These are phyloP conservation scores for Trichoderma oligosporum DNA, from an alignment of 2,329 filamentous ascomycete genomes.

Conservation along the genomic window DNA sequence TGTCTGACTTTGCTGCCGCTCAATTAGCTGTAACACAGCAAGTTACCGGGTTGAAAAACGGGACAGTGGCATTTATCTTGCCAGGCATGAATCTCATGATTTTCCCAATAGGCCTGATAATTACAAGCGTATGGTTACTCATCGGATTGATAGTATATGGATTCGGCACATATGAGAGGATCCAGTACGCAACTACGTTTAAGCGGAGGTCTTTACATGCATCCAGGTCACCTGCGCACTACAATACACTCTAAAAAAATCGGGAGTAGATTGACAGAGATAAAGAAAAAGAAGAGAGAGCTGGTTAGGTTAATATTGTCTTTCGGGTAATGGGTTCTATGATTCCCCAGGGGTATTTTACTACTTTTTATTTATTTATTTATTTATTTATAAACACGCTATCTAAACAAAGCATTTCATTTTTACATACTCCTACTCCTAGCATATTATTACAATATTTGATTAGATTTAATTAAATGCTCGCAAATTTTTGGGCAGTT, in stretches of 20 bases:
- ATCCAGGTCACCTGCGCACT: not conserved
- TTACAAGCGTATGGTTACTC: slow-evolving; percentile 60
- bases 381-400: not conserved
- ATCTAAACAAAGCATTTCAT: not conserved
- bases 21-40: slow-evolving; percentile 48
- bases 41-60: slow-evolving; percentile 44
- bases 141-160: slow-evolving; percentile 56
- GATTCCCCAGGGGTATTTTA: slow-evolving; percentile 10
- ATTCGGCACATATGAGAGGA: slow-evolving; percentile 62
- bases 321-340: slow-evolving; percentile 3
- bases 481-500: not conserved
- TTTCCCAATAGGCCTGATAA: slow-evolving; percentile 65
- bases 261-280: not conserved
- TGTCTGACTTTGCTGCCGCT: slow-evolving; percentile 49
- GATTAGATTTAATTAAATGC: not conserved
- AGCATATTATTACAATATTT: not conserved
- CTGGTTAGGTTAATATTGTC: no score
- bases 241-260: slow-evolving; percentile 2
- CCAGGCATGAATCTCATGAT: slow-evolving; percentile 66
- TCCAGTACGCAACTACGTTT: slow-evolving; percentile 63
- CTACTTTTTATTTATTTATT: slow-evolving; percentile 5
- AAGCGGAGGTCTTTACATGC: slow-evolving; percentile 35
- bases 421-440: not conserved
- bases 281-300: not conserved
- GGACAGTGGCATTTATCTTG: slow-evolving; percentile 61